Base-by-base conservation (phyloP, 805 yeast genomes). In the Ogataea henricii region DNA sequence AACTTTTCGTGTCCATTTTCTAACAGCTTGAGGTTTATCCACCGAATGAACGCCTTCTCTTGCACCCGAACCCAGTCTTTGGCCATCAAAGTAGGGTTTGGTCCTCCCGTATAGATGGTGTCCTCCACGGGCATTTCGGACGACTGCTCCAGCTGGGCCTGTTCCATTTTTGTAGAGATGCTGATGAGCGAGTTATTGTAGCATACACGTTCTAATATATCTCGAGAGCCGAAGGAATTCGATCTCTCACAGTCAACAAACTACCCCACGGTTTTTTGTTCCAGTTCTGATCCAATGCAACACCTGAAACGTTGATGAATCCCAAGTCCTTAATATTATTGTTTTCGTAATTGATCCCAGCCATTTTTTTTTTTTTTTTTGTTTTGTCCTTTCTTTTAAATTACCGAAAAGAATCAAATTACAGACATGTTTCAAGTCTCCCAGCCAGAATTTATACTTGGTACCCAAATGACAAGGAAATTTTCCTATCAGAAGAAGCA, bases 31-130 rank as follows among this genome's bases (percentile, higher is more conserved):
- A 69, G 53, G 51, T 74, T 74, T 35, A 78, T 60, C 82, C 83
- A 79, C 47, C 79, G 62, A 16, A 72, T 53, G 68, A 78, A 73
- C n/a, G 79, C 72, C 53, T 70, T 71, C 39, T 75, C 70, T 58
- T 78, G 82, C 27, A 68, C 61, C 18, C 60, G 53, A 16, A 72
- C 68, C 82, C 82, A 77, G 16, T 62, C 64, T 20, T 45, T 46
- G 35, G 42, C 27, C 21, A 43, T 18, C 14, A 49, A 30, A 6
- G 45, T 17, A 14, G 37, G 37, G 23, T 34, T 34, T 17, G 6
- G 23, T 34, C 37, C 37, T 4, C 37, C 37, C 22, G 37, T 34
- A 14, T 34, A 34, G n/a, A 34, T 18, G 4, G 23, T 34, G 20
- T 34, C 37, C 14, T 37, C 29, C 20, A 37, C 40, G n/a, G 40